Conservation (phyloP, 306 rosid genomes). For the Dryas octopetala region DNA sequence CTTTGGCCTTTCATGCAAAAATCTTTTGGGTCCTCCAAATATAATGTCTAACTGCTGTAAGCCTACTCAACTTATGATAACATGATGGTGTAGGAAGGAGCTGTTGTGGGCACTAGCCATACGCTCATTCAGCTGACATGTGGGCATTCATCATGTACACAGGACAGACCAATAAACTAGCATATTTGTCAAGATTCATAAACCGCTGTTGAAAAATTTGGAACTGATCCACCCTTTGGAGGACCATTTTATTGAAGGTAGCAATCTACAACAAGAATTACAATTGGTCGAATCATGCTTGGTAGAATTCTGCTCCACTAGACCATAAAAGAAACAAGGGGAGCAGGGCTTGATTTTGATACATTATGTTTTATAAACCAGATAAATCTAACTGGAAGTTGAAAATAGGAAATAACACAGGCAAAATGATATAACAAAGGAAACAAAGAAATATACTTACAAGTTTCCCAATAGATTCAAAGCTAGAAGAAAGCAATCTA, state of each 20-base stretch:
- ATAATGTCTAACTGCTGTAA: neutral
- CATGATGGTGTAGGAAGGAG: neutral
- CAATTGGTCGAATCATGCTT: neutral
- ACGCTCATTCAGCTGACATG: neutral
- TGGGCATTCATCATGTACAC: neutral
- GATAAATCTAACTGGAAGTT: neutral
- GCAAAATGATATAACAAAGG: conserved; percentile 16
- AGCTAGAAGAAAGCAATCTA: conserved; percentile 85
- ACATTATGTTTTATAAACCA: neutral
- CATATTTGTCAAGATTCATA: neutral
- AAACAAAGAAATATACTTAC: conserved; percentile 47
- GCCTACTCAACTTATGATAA: neutral
- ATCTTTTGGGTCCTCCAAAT: neutral
- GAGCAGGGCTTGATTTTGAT: neutral
- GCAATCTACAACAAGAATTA: neutral
- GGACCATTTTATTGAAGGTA: neutral
- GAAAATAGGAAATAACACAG: neutral
- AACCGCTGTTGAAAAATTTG: neutral
- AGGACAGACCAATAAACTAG: conserved; percentile 2
- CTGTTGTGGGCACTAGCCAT: neutral
- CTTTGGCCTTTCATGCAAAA: neutral
- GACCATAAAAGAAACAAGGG: neutral
- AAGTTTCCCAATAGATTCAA: conserved; percentile 83
- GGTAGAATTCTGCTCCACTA: neutral
- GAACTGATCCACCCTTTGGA: neutral